Percentiles rank a stretch among this genome's conserved stretches.
phyloP scores from a whole-genome alignment of 305 asterid species.

The Andrographis paniculata region DNA sequence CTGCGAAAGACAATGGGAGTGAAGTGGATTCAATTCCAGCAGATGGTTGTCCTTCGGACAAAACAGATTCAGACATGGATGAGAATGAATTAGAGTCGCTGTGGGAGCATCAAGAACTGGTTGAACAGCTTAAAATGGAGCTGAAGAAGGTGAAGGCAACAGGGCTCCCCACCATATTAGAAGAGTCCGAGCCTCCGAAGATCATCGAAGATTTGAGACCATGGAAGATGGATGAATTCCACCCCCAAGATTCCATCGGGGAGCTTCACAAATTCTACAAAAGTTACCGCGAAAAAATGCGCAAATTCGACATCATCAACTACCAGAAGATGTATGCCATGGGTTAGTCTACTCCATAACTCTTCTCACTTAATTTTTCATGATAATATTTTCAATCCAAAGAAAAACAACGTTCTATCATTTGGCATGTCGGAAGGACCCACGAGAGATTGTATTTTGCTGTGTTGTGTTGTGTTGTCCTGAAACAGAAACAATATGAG shows the following conservation, averaged over 20 bases:
- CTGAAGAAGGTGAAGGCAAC: constrained; percentile 72
- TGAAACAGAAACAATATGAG: too few relatives aligned
- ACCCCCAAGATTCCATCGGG: constrained; percentile 51
- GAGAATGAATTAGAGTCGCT: constrained; percentile 56
- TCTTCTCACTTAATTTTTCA: neutral
- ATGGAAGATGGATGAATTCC: constrained; percentile 83
- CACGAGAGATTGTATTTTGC: too few relatives aligned
- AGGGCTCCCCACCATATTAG: constrained; percentile 91
- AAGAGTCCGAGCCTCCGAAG: constrained; percentile 80
- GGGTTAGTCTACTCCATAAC: constrained; percentile 43
- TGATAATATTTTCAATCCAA: neutral
- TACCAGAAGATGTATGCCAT: constrained; percentile 99
- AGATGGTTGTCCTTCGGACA: constrained; percentile 22
- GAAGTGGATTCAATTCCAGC: too few relatives aligned
- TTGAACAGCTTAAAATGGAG: constrained; percentile 89
- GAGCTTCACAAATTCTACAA: constrained; percentile 79
- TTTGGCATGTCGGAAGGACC: too few relatives aligned
- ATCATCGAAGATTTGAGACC: constrained; percentile 75
- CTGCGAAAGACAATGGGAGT: too few relatives aligned
- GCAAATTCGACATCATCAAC: constrained; percentile 80
- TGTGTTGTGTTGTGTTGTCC: too few relatives aligned
- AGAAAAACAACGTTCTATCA: too few relatives aligned
- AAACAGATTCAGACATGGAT: constrained; percentile 34
- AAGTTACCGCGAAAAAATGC: constrained; percentile 77
- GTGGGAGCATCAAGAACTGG: constrained; percentile 97